Evolutionary conservation across 768 basidiomycete genomes (phyloP).

Genomic region (Rhizopogon vulgaris): DNA sequence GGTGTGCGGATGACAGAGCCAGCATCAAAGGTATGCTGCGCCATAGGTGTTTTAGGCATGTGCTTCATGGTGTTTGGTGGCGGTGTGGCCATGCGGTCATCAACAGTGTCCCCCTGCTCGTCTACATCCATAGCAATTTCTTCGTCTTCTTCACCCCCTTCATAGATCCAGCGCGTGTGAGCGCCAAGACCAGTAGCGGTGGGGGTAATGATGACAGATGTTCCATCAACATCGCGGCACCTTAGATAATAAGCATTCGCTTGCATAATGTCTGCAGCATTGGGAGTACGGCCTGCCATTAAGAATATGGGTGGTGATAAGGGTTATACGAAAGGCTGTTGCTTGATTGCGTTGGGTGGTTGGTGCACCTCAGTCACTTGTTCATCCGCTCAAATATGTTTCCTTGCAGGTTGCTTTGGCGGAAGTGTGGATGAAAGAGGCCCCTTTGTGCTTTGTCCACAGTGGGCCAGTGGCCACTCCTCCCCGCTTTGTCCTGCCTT

Average conservation of each 20-base stretch:
- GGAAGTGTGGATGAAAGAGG: constrained; percentile 5
- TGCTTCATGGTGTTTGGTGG: neutral
- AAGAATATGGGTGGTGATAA: neutral
- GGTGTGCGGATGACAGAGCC: constrained; percentile 26
- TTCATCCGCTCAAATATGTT: constrained; percentile 19
- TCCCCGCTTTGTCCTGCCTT: constrained; percentile 17
- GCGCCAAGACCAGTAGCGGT: constrained; percentile 9
- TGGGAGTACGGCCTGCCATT: constrained; percentile 6
- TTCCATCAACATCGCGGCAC: constrained; percentile 10
- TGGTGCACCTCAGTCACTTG: neutral
- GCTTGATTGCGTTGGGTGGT: neutral
- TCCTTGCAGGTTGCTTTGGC: constrained; percentile 12
- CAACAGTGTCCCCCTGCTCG: constrained; percentile 1
- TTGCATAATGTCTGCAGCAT: neutral
- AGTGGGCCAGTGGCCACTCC: neutral
- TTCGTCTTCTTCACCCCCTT: constrained; percentile 5
- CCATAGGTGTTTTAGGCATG: constrained; percentile 18
- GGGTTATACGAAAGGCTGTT: neutral
- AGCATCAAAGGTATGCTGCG: constrained; percentile 16
- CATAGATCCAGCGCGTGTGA: constrained; percentile 9
- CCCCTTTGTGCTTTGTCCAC: constrained; percentile 14
- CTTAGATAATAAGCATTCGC: neutral
- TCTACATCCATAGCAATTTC: constrained; percentile 13
- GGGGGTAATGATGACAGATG: constrained; percentile 4
- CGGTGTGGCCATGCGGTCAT: constrained; percentile 13